Base-by-base conservation (phyloP, 2,329 filamentous ascomycete genomes). In the Capronia coronata region DNA sequence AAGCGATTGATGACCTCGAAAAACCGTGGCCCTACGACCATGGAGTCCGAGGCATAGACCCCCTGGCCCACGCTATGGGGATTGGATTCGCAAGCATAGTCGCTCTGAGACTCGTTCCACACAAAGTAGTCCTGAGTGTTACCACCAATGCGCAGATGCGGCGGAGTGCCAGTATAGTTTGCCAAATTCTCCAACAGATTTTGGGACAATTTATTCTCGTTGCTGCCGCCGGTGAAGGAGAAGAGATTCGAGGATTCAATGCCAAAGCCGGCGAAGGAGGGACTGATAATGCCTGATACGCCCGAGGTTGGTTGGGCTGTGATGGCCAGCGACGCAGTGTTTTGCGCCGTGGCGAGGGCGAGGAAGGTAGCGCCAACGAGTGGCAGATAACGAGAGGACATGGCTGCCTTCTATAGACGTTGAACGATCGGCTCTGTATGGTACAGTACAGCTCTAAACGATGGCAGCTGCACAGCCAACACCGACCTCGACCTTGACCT, bases 171-270 rank as follows among this genome's bases (percentile, higher is more conserved):
- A 1, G 73, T 67, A 57, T 75, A 75, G 57, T 69, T 68, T 43
- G 69, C 69, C 34, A 77, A 66, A 59, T 75, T 75, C 52, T 70
- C 64, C 11, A 77, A 61, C 22, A 76, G 64, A 54, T 74, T 72
- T n/a, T 73, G 58, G 13, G 72, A 71, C 23, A 76, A 59, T 8
- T 62, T 38, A 57, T 77, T 77, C 14, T 70, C 56, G 4, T 62
- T 49, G 16, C 64, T 65, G 27, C 60, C 61, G 48, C 74, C 74
- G 10, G 71, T 74, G 60, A 74, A 77, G 43, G 73, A 73, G 62
- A 72, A 76, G 6, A 77, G 65, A 52, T 76, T 75, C 16, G 72
- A 75, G 21, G 74, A 69, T 63, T 77, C 74, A 54, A 76, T 75
- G 38, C 74, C 73, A 51, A 76, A 74, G 49, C 73, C 73, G 8